Percentiles rank a stretch among this genome's conserved stretches.
Evolutionary conservation across 495 filamentous ascomycete genomes (phyloP).

Genomic region (Podospora fimiseda): DNA sequence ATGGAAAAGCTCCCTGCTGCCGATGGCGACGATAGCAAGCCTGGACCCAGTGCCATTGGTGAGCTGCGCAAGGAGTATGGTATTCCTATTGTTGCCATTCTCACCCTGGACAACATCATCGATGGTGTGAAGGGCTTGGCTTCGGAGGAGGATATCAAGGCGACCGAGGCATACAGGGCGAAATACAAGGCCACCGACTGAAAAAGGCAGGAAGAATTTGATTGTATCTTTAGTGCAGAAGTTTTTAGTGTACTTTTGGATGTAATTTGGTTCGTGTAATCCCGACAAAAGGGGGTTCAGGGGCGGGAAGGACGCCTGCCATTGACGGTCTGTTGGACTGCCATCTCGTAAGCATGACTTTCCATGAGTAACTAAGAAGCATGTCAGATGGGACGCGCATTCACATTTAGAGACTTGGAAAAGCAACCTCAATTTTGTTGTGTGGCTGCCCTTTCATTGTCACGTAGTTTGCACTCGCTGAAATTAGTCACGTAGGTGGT

Average conservation of each 20-base stretch:
- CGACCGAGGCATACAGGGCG: slow-evolving; percentile 69
- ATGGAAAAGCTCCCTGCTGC: slow-evolving; percentile 66
- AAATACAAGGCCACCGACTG: slow-evolving; percentile 65
- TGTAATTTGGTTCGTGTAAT: too few species aligned
- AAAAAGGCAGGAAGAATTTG: slow-evolving; percentile 1
- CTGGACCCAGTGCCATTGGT: slow-evolving; percentile 65
- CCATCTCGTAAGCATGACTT: neutral
- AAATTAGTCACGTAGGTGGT: too few species aligned
- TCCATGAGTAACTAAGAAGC: neutral
- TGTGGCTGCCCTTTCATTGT: too few species aligned
- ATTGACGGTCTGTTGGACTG: neutral
- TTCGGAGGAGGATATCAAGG: slow-evolving; percentile 56
- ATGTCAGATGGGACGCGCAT: neutral
- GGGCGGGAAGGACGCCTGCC: too few species aligned
- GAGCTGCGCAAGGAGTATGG: slow-evolving; percentile 66
- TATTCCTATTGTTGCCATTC: slow-evolving; percentile 49
- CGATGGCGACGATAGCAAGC: slow-evolving; percentile 46
- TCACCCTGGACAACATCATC: slow-evolving; percentile 74
- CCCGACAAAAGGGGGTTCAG: too few species aligned
- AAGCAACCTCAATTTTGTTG: neutral
- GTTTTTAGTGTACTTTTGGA: neutral
- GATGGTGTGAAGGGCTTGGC: slow-evolving; percentile 49
- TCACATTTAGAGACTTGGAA: neutral
- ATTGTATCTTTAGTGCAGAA: neutral
- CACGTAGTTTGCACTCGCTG: too few species aligned